A percentile compares a stretch with the other conserved stretches of the same genome.
These are phyloP conservation scores for Backusella sp. DNA, from an alignment of 192 early-diverging fungal genomes.

Conservation along the genomic window DNA sequence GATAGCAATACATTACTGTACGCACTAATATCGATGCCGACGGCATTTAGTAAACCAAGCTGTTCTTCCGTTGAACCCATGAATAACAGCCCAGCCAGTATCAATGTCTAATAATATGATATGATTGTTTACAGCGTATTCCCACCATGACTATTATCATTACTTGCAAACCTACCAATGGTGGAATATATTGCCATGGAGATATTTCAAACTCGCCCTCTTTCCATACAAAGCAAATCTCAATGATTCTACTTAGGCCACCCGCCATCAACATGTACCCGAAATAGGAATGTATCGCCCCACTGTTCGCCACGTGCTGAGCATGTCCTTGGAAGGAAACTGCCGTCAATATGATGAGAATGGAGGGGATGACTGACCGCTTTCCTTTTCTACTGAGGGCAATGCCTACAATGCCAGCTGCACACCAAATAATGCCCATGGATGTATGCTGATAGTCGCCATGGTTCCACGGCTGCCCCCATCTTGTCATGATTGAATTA, in stretches of 20 bases:
- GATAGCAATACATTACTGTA: constrained; percentile 58
- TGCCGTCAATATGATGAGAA: constrained; percentile 63
- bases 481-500: constrained; percentile 15
- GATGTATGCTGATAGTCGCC: constrained; percentile 69
- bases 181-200: constrained; percentile 40
- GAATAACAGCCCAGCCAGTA: constrained; percentile 60
- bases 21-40: constrained; percentile 55
- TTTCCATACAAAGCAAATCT: constrained; percentile 51
- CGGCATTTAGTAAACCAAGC: constrained; percentile 39
- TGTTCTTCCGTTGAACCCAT: constrained; percentile 66
- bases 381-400: constrained; percentile 43
- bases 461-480: constrained; percentile 55
- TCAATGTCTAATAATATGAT: constrained; percentile 35
- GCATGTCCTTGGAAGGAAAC: constrained; percentile 60
- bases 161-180: constrained; percentile 30
- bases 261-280: constrained; percentile 58
- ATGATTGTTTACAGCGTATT: not conserved
- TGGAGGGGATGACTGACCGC: constrained; percentile 59
- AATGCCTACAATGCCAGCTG: constrained; percentile 58
- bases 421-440: constrained; percentile 69
- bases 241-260: constrained; percentile 55
- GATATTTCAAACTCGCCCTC: constrained; percentile 24
- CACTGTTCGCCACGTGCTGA: constrained; percentile 59
- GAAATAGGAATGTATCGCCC: constrained; percentile 61
- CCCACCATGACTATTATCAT: not conserved